These are phyloP conservation scores for Scheffersomyces illinoinensis DNA, from an alignment of 1,139 yeast genomes.

Conservation along the genomic window DNA sequence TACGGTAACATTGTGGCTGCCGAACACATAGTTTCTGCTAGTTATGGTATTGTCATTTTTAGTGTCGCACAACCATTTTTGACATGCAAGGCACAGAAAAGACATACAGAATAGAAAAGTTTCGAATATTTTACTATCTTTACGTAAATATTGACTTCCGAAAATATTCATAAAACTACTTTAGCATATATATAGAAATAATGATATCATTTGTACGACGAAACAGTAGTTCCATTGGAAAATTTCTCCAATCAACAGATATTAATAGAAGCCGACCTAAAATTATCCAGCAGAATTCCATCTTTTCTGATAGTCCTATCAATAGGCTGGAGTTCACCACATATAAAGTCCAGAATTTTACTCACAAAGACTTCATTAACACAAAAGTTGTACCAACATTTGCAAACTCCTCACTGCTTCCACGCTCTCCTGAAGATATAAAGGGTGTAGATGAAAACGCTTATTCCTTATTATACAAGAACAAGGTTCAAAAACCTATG, in stretches of 20 bases:
- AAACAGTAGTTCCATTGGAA: background rate
- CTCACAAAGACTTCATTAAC: background rate
- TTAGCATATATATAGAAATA: background rate
- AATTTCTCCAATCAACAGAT: background rate
- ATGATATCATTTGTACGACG: background rate
- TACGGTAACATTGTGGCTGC: slow-evolving; percentile 43
- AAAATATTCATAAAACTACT: background rate
- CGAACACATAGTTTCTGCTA: slow-evolving; percentile 10
- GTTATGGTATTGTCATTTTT: background rate
- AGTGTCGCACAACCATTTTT: background rate
- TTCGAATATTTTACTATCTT: background rate
- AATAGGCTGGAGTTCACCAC: slow-evolving; percentile 4
- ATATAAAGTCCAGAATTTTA: background rate
- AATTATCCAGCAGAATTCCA: background rate
- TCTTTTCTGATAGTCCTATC: background rate
- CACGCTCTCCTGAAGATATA: slow-evolving; percentile 33
- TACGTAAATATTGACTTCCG: slow-evolving; percentile 1
- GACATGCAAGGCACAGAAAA: background rate
- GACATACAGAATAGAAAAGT: background rate
- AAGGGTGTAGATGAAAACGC: slow-evolving; percentile 36
- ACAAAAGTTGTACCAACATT: slow-evolving; percentile 1
- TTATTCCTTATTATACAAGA: slow-evolving; percentile 17
- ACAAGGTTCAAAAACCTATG: slow-evolving; percentile 12
- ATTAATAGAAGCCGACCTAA: background rate
- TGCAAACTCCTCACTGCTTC: slow-evolving; percentile 18